Evolutionary conservation across 2,329 filamentous ascomycete species (phyloP).

Genomic region (Penicillium glabrum): DNA sequence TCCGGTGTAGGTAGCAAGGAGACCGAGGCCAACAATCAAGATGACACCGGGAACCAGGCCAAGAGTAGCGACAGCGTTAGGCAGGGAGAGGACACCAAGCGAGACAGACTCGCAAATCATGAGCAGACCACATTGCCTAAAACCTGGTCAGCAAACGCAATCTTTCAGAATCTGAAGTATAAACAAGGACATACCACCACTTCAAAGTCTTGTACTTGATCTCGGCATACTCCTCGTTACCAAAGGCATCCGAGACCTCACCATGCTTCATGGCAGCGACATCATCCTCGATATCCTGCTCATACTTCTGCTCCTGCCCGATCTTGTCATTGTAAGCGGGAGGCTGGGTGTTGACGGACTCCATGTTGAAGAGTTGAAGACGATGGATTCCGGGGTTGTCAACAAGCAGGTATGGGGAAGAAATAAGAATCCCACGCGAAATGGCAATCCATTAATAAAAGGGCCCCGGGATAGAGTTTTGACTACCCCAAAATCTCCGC

Average conservation of each 20-base stretch:
- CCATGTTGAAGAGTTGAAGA: conserved; percentile 10
- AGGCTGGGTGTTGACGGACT: conserved; percentile 14
- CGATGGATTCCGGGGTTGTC: background rate
- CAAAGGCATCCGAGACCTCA: conserved; percentile 24
- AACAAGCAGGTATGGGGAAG: background rate
- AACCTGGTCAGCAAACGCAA: background rate
- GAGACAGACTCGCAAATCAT: conserved; percentile 30
- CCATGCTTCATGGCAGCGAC: conserved; percentile 17
- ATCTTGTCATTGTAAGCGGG: conserved; percentile 25
- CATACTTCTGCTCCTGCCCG: conserved; percentile 14
- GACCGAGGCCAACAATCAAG: conserved; percentile 54
- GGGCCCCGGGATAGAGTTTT: background rate
- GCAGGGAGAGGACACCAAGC: conserved; percentile 24
- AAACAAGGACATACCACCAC: conserved; percentile 21
- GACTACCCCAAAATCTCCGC: conserved; percentile 2
- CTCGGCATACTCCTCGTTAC: conserved; percentile 26
- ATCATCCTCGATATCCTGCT: conserved; percentile 16
- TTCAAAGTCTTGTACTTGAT: conserved; percentile 28
- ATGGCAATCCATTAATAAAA: conserved; percentile 14
- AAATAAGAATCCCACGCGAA: background rate
- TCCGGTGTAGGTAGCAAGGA: conserved; percentile 59
- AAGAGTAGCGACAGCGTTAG: conserved; percentile 21
- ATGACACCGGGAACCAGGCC: conserved; percentile 46
- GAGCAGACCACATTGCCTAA: conserved; percentile 25
- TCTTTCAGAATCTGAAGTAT: background rate